Evolutionary conservation across 139 green algal genomes (phyloP), one percentile per base, ranked within the genome.

Genomic region (Coelastrella sp.): DNA sequence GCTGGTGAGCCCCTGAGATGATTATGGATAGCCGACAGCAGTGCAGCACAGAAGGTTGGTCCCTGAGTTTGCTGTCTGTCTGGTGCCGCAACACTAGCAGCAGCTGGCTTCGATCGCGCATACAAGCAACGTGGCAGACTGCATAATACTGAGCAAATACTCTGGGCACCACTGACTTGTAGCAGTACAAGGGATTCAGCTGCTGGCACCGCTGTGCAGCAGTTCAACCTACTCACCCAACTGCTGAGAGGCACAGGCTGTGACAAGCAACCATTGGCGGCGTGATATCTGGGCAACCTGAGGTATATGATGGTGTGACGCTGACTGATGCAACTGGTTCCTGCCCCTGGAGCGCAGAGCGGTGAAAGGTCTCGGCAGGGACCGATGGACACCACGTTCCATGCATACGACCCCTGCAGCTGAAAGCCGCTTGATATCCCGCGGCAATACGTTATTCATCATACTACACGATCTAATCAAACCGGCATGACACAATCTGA

Each of bases 261-360:
- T n/a, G 17, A 56, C 49, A 25, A 80, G 22, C 84, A 88, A 49
- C 82, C 58, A 73, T 20, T 87, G 82, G 9, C 74, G 74, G n/a
- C 74, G 10, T 15, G 74, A 80, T 15, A 80, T n/a, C 74, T 59
- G 24, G 8, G 6, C 74, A 19, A 20, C 74, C 17, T 57, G 74
- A 58, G 8, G 10, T 58, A 15, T 59, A 14, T 49, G 15, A 63
- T 58, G 10, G 17, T 57, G 10, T 19, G 74, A 19, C 15, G 22
- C 11, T 8, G 24, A 81, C 24, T 59, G 74, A 59, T 59, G 25
- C 9, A 81, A 11, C 22, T 19, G 25, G 19, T 14, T 17, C 11
- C 10, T 24, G 24, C 9, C 6, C n/a, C 17, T 81, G 6, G 25
- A 57, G 10, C 58, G 25, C 7, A 20, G 9, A 1, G 25, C 17